These are phyloP conservation scores for Jasminum sambac DNA, from an alignment of 257 asterid species.

Conservation along the genomic window DNA sequence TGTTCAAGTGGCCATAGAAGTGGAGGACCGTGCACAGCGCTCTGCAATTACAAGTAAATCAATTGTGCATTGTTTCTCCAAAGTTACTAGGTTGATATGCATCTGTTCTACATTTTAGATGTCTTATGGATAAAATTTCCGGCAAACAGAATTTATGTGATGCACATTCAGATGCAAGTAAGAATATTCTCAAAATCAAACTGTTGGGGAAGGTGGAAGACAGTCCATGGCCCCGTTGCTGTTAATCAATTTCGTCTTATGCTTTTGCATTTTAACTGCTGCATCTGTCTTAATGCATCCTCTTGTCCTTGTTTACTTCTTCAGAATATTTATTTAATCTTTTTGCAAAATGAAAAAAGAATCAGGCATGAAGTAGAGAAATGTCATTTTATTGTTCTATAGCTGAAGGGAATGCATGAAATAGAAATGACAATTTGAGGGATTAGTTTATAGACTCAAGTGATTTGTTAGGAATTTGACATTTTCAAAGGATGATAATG, in stretches of 20 bases:
- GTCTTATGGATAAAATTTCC: neutral
- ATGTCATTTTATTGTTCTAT: neutral
- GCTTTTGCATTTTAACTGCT: neutral
- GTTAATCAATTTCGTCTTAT: neutral
- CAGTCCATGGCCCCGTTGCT: neutral
- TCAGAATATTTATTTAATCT: neutral
- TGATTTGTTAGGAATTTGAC: neutral
- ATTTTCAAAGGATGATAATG: neutral
- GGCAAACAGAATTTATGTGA: neutral
- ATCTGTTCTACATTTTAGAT: slow-evolving; percentile 3
- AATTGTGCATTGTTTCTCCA: slow-evolving; percentile 3
- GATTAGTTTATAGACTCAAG: neutral
- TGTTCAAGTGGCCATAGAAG: slow-evolving; percentile 99
- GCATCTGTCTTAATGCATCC: neutral
- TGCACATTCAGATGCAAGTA: neutral
- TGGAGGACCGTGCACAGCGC: slow-evolving; percentile 96
- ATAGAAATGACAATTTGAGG: neutral
- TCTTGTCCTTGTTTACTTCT: neutral
- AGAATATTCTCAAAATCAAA: slow-evolving; percentile 12
- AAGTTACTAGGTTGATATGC: slow-evolving; percentile 10
- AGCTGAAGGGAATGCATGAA: neutral
- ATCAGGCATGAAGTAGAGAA: neutral
- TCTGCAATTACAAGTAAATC: slow-evolving; percentile 88
- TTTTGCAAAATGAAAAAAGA: neutral
- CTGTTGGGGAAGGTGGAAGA: neutral